Percentiles rank a stretch among this genome's conserved stretches.
phyloP scores from a whole-genome alignment of 345 rosid species.

The Dovyalis caffra region DNA sequence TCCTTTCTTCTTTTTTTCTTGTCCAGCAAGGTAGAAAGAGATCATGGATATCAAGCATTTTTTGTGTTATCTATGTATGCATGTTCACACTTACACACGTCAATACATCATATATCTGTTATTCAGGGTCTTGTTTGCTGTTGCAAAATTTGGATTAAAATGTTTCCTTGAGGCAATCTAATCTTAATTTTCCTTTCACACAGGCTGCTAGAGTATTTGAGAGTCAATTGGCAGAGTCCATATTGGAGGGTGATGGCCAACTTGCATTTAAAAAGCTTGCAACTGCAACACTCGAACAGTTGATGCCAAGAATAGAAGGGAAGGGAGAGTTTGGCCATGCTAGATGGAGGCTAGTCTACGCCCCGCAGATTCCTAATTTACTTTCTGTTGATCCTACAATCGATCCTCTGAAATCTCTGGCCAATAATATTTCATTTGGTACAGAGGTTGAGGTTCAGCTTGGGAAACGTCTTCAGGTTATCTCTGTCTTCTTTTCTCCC shows the following conservation, averaged over 20 bases:
- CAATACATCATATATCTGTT: not conserved
- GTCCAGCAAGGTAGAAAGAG: not conserved
- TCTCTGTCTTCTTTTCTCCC: not conserved
- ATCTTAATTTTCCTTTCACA: slow-evolving; percentile 9
- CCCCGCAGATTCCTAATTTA: slow-evolving; percentile 97
- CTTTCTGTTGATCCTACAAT: slow-evolving; percentile 92
- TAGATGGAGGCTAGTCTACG: slow-evolving; percentile 96
- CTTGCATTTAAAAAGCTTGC: slow-evolving; percentile 98
- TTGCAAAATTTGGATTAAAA: slow-evolving; percentile 6
- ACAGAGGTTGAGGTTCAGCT: slow-evolving; percentile 97
- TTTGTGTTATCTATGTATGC: not conserved
- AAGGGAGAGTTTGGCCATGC: slow-evolving; percentile 95
- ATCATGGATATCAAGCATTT: not conserved
- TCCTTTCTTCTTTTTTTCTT: not conserved
- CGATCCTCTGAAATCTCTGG: slow-evolving; percentile 91
- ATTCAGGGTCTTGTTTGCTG: slow-evolving; percentile 6
- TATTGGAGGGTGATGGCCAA: slow-evolving; percentile 94
- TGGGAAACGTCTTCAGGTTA: slow-evolving; percentile 93
- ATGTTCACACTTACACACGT: not conserved
- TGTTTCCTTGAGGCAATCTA: slow-evolving; percentile 9
- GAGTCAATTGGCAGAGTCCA: slow-evolving; percentile 94
- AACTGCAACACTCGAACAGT: slow-evolving; percentile 83
- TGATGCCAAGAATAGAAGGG: slow-evolving; percentile 98
- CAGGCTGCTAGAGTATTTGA: slow-evolving; percentile 96
- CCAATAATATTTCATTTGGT: slow-evolving; percentile 82